Evolutionary conservation across 192 early-diverging fungal species (phyloP), one percentile per base, ranked within the genome.

Genomic region (Paraglomus brasilianum): DNA sequence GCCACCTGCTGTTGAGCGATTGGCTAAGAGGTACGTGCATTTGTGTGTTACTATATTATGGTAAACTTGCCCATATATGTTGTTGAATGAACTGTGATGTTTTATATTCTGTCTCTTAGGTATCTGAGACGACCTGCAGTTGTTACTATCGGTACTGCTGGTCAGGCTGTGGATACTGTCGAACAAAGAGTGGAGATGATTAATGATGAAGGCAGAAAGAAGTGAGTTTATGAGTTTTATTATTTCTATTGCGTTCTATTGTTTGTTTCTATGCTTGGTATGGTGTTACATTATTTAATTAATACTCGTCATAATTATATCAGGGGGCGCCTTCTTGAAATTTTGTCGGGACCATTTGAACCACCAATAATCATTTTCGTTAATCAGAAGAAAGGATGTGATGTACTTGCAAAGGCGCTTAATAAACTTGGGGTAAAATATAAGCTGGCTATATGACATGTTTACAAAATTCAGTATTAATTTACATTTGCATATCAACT

Each of bases 361-460:
- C 86, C 93, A 58, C 95, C 95, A 5, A 91, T 96, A 42, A 99
- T 99, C 46, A 89, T 99, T 36, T 99, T 99, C 83, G 95, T 97
- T 76, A 99, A 97, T 76, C 93, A 95, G 72, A 98, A 97, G 86
- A 92, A 91, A 75, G 90, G 84, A 36, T 91, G 88, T 45, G 97
- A 99, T 78, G 81, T 90, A 15, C 78, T 98, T 30, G 85, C 88
- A 38, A 84, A 88, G 55, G 82, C 85, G n/a, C 77, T 99, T 65
- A 91, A 89, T 47, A 87, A 84, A 61, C 75, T 87, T 17, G 91
- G 91, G 42, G 84, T 89, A 77, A 7, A 30, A 22, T 55, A 36
- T 36, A 51, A 30, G 1, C 3, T 3, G 30, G 30, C 30, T 30
- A 30, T 30, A 30, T 30, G 1, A 3, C 30, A 30, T 30, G n/a